Percentiles rank a stretch among this genome's conserved stretches.
phyloP scores from a whole-genome alignment of 768 basidiomycete species.

The Suillus alpinus region DNA sequence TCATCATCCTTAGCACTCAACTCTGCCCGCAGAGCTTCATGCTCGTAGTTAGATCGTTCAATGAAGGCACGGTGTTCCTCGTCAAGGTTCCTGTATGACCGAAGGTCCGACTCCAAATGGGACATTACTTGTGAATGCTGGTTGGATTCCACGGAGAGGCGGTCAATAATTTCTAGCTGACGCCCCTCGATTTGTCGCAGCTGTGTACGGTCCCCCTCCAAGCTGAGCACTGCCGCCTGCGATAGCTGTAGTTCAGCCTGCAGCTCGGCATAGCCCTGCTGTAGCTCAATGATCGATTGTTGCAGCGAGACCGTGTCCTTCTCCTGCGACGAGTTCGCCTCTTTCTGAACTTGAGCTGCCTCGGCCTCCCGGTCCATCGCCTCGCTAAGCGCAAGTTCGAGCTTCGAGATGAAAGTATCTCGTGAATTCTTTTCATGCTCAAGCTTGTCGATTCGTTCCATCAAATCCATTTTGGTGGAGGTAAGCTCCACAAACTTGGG shows the following conservation, averaged over 20 bases:
- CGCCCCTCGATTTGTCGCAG: constrained; percentile 55
- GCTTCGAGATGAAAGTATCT: constrained; percentile 55
- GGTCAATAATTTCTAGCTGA: constrained; percentile 57
- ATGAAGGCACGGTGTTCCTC: constrained; percentile 66
- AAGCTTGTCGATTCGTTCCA: constrained; percentile 59
- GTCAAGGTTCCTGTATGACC: constrained; percentile 43
- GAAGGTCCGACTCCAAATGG: constrained; percentile 50
- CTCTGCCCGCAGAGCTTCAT: constrained; percentile 67
- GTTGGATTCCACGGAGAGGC: constrained; percentile 43
- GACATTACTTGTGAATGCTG: constrained; percentile 54
- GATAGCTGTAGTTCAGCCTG: constrained; percentile 60
- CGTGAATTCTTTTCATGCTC: constrained; percentile 52
- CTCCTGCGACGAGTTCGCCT: constrained; percentile 45
- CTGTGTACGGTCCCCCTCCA: constrained; percentile 65
- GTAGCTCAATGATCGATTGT: constrained; percentile 54
- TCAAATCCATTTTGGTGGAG: constrained; percentile 63
- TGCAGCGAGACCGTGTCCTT: constrained; percentile 50
- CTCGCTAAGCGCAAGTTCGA: constrained; percentile 61
- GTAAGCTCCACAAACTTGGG: constrained; percentile 83
- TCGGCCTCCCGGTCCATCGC: constrained; percentile 48
- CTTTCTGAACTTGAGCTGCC: constrained; percentile 42
- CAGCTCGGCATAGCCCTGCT: constrained; percentile 58
- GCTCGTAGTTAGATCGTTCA: constrained; percentile 61
- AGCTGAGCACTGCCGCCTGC: constrained; percentile 48
- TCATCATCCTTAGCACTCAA: constrained; percentile 64